Base-by-base conservation (phyloP, 345 rosid genomes). In the Ceriops tagal region DNA sequence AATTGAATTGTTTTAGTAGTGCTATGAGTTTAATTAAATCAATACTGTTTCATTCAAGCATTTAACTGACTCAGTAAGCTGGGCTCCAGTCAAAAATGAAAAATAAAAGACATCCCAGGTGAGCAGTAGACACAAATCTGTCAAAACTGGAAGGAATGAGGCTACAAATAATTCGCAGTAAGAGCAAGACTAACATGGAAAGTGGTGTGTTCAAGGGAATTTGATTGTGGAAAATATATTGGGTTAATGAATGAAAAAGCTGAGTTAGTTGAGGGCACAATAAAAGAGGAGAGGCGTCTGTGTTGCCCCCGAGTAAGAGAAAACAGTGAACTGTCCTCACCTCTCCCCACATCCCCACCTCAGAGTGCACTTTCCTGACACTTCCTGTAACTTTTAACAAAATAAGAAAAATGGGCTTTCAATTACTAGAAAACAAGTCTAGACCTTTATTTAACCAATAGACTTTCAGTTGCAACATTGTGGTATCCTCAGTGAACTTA, bases 321-420 rank as follows among this genome's bases (percentile, higher is more conserved):
- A 32, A 28, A 64, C 15, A 35, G 59, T 39, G 43, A 30, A 21
- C 62, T 55, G 51, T 6, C 34, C 56, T 65, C 62, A 22, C 34
- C 61, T 71, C 37, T 61, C 73, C 27, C 20, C 53, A 6, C 26
- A 26, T 53, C 47, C 58, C 24, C 64, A 19, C 64, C 46, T 60
- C 76, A 64, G 73, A 66, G 68, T 80, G 73, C 78, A 63, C 69
- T 67, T 71, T 61, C 64, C 78, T 66, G 73, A 58, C 63, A 69
- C 53, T 32, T 73, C 8, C 64, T 65, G 64, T 51, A 64, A 43
- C 51, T 76, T 70, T 63, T 21, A 58, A 46, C 30, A 20, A 58
- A 32, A 49, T 9, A 37, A 39, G 30, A 32, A 69, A 69, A 0
- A 21, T 26, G 35, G 37, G 51, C 72, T 61, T 57, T 66, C 26